A percentile compares a stretch with the other conserved stretches of the same genome.
phyloP scores from a whole-genome alignment of 495 filamentous ascomycete genomes.

The Cudoniella acicularis region DNA sequence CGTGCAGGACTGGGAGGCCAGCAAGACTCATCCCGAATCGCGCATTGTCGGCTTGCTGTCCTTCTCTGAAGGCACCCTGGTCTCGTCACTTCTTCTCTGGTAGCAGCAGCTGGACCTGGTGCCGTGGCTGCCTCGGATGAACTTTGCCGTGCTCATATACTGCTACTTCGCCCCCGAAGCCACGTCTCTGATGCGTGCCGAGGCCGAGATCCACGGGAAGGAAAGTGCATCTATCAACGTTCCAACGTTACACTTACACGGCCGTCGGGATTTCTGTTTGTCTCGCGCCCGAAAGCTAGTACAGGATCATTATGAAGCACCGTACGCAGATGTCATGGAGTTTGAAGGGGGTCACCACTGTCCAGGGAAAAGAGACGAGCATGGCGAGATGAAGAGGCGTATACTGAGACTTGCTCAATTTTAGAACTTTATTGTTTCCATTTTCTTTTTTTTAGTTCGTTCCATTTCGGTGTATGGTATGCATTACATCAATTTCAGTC shows the following conservation, averaged over 20 bases:
- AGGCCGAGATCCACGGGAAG: not conserved
- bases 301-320: not conserved
- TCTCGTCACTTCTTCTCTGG: not conserved
- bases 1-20: not conserved
- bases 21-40: not conserved
- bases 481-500: too few species aligned
- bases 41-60: not conserved
- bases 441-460: too few species aligned
- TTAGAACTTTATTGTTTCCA: too few species aligned
- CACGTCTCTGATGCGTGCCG: not conserved
- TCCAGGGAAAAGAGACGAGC: not conserved
- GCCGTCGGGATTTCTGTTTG: not conserved
- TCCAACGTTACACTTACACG: not conserved
- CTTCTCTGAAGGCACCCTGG: not conserved
- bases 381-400: not conserved
- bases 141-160: not conserved
- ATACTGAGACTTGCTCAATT: not conserved
- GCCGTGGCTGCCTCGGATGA: not conserved
- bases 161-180: not conserved
- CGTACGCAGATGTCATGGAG: not conserved
- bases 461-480: too few species aligned
- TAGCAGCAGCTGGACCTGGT: too few species aligned
- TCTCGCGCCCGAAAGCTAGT: not conserved
- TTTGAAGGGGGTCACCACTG: not conserved
- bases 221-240: not conserved